A percentile compares a stretch with the other conserved stretches of the same genome.
phyloP scores from a whole-genome alignment of 139 green algal genomes.

The Closterium sp. region DNA sequence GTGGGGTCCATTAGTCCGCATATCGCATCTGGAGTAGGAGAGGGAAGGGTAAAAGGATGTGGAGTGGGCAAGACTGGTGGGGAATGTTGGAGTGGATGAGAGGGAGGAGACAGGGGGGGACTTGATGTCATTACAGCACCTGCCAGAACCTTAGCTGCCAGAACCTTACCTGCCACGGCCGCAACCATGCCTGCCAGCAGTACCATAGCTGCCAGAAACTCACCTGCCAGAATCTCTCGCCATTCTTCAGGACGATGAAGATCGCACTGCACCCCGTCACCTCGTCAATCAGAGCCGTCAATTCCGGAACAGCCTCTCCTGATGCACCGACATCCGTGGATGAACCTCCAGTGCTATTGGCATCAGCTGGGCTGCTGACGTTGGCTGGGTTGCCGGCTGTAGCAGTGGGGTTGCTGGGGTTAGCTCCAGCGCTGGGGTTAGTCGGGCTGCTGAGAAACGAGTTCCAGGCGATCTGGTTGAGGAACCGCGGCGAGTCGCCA shows the following conservation, averaged over 20 bases:
- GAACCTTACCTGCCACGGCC: background rate
- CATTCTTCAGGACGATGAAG: background rate
- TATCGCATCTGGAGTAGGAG: background rate
- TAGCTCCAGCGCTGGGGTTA: background rate
- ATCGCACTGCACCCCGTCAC: background rate
- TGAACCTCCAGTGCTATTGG: too few species aligned
- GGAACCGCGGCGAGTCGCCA: conserved; percentile 43
- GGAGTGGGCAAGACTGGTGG: background rate
- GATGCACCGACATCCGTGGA: background rate
- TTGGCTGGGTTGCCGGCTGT: too few species aligned
- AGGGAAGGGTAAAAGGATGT: background rate
- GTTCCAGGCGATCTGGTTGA: conserved; percentile 63
- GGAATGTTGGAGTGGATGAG: background rate
- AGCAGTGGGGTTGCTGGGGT: background rate
- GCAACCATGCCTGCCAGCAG: background rate
- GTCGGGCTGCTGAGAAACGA: conserved; percentile 49
- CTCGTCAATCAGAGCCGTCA: background rate
- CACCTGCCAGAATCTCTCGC: background rate
- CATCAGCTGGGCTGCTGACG: too few species aligned
- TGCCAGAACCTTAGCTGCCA: background rate
- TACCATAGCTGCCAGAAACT: background rate
- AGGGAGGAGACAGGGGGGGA: background rate
- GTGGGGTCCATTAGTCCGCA: too few species aligned
- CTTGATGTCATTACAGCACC: background rate
- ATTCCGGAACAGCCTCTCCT: background rate